Percentiles rank a stretch among this genome's conserved stretches.
phyloP scores from a whole-genome alignment of 116 monocot species.

The Phalaenopsis hybrid region DNA sequence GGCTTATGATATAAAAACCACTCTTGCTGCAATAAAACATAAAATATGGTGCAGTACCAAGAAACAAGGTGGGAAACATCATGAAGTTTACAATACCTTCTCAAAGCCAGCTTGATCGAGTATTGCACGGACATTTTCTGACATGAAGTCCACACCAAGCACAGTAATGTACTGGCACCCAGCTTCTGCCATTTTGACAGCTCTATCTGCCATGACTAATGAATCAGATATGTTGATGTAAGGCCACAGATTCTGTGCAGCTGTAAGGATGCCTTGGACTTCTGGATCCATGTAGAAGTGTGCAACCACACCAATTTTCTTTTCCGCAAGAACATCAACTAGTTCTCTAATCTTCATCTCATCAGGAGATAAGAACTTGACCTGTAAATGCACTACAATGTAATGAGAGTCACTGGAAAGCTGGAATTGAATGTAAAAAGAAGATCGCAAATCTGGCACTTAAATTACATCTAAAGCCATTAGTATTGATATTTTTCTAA shows the following conservation, averaged over 20 bases:
- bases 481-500: not conserved
- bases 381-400: conserved; percentile 49
- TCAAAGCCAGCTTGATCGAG: conserved; percentile 93
- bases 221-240: conserved; percentile 97
- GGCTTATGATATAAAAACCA: not conserved
- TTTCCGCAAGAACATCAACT: conserved; percentile 65
- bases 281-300: conserved; percentile 99
- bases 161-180: conserved; percentile 84
- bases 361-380: conserved; percentile 74
- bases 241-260: conserved; percentile 83
- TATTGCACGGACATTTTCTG: conserved; percentile 94
- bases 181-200: conserved; percentile 94
- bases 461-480: conserved; percentile 1
- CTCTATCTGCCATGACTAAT: conserved; percentile 90
- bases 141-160: conserved; percentile 98
- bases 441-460: not conserved
- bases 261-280: conserved; percentile 92
- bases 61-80: not conserved
- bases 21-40: not conserved
- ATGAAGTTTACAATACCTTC: conserved; percentile 35
- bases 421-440: not conserved
- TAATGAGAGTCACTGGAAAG: conserved; percentile 1
- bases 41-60: not conserved
- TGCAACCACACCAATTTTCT: conserved; percentile 94
- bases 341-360: conserved; percentile 61